These are phyloP conservation scores for Prototheca stagnorum DNA, from an alignment of 163 green algal genomes.

Conservation along the genomic window DNA sequence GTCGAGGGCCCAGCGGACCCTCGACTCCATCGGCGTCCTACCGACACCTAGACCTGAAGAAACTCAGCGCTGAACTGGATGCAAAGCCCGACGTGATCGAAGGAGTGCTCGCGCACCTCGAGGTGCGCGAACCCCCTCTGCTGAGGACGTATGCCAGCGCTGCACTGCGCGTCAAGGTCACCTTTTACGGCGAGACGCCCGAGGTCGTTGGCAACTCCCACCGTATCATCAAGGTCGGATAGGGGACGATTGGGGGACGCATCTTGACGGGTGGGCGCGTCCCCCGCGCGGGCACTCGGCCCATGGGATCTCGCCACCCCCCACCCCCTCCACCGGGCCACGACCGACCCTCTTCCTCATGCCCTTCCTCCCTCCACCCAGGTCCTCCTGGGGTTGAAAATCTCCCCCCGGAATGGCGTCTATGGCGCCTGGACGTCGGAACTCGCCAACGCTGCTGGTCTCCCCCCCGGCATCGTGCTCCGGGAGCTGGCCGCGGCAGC, in stretches of 20 bases:
- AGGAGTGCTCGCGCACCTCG: slow-evolving; percentile 53
- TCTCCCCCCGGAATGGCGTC: slow-evolving; percentile 12
- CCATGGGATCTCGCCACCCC: too few species aligned
- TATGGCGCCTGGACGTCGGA: slow-evolving; percentile 9
- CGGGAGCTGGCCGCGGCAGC: slow-evolving; percentile 8
- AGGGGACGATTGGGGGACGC: too few species aligned
- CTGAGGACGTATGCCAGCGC: slow-evolving; percentile 6
- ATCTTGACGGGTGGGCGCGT: too few species aligned
- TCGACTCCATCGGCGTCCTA: slow-evolving; percentile 1
- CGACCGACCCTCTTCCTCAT: too few species aligned
- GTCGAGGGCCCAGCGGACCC: too few species aligned
- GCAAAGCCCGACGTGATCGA: slow-evolving; percentile 49
- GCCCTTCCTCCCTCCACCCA: too few species aligned
- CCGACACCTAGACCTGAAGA: slow-evolving; percentile 19
- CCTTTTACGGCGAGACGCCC: slow-evolving; percentile 41
- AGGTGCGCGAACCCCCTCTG: slow-evolving; percentile 16
- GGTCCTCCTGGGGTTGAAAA: slow-evolving; percentile 27
- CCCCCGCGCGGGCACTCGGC: too few species aligned
- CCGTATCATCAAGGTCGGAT: slow-evolving; percentile 19
- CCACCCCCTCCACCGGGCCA: too few species aligned
- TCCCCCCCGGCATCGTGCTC: slow-evolving; percentile 8
- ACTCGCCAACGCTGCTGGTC: slow-evolving; percentile 5
- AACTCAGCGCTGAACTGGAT: slow-evolving; percentile 25
- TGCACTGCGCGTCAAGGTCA: slow-evolving; percentile 26
- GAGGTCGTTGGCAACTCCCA: slow-evolving; percentile 23